Evolutionary conservation across 306 rosid species (phyloP).

Genomic region (Argentina anserina): DNA sequence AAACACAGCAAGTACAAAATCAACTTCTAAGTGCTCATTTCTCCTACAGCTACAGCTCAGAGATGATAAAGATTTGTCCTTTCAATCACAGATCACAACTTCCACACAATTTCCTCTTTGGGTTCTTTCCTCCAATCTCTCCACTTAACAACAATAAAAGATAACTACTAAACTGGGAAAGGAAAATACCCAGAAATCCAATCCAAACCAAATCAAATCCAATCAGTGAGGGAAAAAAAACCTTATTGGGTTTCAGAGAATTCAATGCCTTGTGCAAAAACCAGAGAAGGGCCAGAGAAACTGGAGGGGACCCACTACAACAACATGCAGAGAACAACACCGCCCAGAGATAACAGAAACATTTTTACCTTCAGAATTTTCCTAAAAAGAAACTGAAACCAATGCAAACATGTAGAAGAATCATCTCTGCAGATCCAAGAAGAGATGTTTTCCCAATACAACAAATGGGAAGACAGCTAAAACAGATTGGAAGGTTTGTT

Average conservation of each 20-base stretch:
- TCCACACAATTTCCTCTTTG: conserved; percentile 24
- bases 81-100: conserved; percentile 26
- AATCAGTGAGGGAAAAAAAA: conserved; percentile 23
- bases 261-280: conserved; percentile 14
- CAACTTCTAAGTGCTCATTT: conserved; percentile 4
- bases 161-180: conserved; percentile 19
- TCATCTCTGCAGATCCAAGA: conserved; percentile 47
- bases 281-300: conserved; percentile 22
- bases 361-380: conserved; percentile 12
- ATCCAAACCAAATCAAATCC: conserved; percentile 17
- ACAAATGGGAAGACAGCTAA: conserved; percentile 37
- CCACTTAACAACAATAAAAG: conserved; percentile 19
- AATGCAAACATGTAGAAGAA: conserved; percentile 32
- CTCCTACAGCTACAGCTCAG: conserved; percentile 32
- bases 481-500: conserved; percentile 32
- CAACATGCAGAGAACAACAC: conserved; percentile 15
- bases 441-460: conserved; percentile 21
- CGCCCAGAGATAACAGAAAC: conserved; percentile 20
- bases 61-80: conserved; percentile 19
- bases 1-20: conserved; percentile 9
- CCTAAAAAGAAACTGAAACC: conserved; percentile 33
- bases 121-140: conserved; percentile 18
- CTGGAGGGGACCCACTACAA: conserved; percentile 20
- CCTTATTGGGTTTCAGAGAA: conserved; percentile 34
- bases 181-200: conserved; percentile 33